Evolutionary conservation across 2,329 filamentous ascomycete genomes (phyloP).

Genomic region (Cladosporium sp.): DNA sequence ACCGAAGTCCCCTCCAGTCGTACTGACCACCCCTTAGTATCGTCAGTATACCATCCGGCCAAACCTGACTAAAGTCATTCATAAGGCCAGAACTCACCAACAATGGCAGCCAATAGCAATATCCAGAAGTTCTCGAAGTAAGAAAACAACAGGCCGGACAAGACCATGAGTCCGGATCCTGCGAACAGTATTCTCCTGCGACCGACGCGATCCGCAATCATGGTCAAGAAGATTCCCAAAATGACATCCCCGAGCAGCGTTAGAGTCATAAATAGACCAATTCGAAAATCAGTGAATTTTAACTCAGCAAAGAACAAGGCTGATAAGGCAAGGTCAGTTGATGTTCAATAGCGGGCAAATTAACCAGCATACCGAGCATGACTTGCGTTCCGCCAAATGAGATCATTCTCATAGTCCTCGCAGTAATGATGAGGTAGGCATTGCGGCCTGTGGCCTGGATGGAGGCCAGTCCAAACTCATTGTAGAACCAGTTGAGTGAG

Average conservation of each 20-base stretch:
- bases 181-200: slow-evolving; percentile 33
- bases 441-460: slow-evolving; percentile 41
- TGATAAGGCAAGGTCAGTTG: slow-evolving; percentile 11
- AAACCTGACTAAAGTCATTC: neutral
- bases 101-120: slow-evolving; percentile 34
- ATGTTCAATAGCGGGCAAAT: neutral
- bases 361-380: slow-evolving; percentile 28
- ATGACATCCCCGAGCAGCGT: slow-evolving; percentile 36
- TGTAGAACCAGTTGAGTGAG: slow-evolving; percentile 38
- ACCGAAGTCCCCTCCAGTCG: slow-evolving; percentile 62
- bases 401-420: slow-evolving; percentile 42
- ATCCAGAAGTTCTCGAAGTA: slow-evolving; percentile 37
- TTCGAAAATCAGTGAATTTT: slow-evolving; percentile 34
- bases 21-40: slow-evolving; percentile 33
- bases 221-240: slow-evolving; percentile 35
- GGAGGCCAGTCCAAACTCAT: slow-evolving; percentile 35
- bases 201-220: slow-evolving; percentile 37
- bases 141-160: slow-evolving; percentile 34
- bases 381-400: slow-evolving; percentile 35
- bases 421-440: slow-evolving; percentile 56
- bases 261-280: slow-evolving; percentile 39
- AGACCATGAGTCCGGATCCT: slow-evolving; percentile 35
- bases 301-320: slow-evolving; percentile 39
- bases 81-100: neutral
- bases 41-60: neutral